A percentile compares a stretch with the other conserved stretches of the same genome.
Conservation (phyloP, 208 protist genomes). For the Trypanosoma scelopori region DNA sequence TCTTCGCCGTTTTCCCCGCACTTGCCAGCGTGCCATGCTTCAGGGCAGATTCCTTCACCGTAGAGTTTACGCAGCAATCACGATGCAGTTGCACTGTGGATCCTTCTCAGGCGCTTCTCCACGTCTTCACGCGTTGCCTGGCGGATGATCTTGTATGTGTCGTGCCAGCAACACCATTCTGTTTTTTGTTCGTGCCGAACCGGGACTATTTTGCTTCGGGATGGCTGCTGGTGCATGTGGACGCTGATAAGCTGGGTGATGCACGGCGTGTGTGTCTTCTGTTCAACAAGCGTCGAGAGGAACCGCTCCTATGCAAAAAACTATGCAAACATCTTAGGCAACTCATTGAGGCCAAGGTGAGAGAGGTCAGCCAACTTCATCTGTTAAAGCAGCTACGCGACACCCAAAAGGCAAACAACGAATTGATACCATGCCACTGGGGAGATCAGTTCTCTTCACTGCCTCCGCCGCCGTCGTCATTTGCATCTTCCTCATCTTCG, state of each 20-base stretch:
- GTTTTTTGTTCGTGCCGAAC: constrained; percentile 60
- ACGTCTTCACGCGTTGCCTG: constrained; percentile 69
- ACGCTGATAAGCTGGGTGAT: not conserved
- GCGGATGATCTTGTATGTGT: constrained; percentile 83
- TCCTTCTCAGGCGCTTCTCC: constrained; percentile 43
- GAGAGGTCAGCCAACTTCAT: constrained; percentile 78
- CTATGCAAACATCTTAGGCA: constrained; percentile 44
- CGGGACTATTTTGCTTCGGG: constrained; percentile 39
- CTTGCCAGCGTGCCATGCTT: constrained; percentile 58
- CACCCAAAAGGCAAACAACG: constrained; percentile 69
- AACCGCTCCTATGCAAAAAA: constrained; percentile 8
- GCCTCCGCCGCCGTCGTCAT: not conserved
- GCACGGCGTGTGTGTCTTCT: constrained; percentile 25
- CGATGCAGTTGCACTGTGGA: constrained; percentile 50
- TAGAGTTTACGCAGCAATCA: constrained; percentile 78
- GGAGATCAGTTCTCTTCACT: constrained; percentile 75
- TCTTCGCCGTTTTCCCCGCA: constrained; percentile 56
- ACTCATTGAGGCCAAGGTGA: constrained; percentile 63
- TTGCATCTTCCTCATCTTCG: too few relatives aligned
- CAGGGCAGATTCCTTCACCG: constrained; percentile 43
- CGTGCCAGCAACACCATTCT: constrained; percentile 35
- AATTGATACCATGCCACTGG: constrained; percentile 78
- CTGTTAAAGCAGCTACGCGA: constrained; percentile 85
- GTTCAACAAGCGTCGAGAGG: constrained; percentile 38
- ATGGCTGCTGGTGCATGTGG: constrained; percentile 67